Base-by-base conservation (phyloP, 2,329 filamentous ascomycete genomes). In the Cadophora malorum region DNA sequence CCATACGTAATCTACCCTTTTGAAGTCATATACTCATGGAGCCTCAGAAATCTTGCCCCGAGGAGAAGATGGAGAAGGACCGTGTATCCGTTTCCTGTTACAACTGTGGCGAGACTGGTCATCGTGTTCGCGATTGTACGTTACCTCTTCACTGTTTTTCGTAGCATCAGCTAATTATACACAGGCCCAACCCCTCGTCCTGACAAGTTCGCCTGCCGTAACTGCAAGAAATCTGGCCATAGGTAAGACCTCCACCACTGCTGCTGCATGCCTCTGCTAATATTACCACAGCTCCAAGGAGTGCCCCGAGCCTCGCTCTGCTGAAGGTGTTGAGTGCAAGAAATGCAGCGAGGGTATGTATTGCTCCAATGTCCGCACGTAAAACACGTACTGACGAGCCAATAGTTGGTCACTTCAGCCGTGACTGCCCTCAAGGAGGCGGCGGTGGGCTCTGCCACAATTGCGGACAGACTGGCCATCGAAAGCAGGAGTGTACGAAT, bases 41-140 rank as follows among this genome's bases (percentile, higher is more conserved):
- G 6, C 82, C 80, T 33, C 73, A 80, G n/a, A 89, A 87, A 78
- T 76, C 79, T 62, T 93, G 91, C 76, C 81, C 84, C 2, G 77
- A 88, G 75, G 89, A 91, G 70, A 83, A 82, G 71, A 69, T 77
- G 0, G 87, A 89, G 74, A 79, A 76, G 28, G 79, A 84, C 50
- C 74, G 78, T 16, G 73, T 82, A 47, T 79, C 80, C 23, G 84
- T 91, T 60, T 82, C 81, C 58, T 93, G 91, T 77, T 85, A 82
- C 80, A 90, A 92, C 79, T 93, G 91, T 71, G 80, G 84, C 4
- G 82, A 84, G 49, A 79, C 82, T 31, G 90, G 90, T 10, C 90
- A 93, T 74, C 89, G 90, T 67, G 80, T 89, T 63, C 88, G 90
- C 63, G 90, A 93, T 72, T 93, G 91, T 88, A 74, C 79, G 85